Evolutionary conservation across 768 basidiomycete genomes (phyloP).

Genomic region (Nidularia pulvinata): DNA sequence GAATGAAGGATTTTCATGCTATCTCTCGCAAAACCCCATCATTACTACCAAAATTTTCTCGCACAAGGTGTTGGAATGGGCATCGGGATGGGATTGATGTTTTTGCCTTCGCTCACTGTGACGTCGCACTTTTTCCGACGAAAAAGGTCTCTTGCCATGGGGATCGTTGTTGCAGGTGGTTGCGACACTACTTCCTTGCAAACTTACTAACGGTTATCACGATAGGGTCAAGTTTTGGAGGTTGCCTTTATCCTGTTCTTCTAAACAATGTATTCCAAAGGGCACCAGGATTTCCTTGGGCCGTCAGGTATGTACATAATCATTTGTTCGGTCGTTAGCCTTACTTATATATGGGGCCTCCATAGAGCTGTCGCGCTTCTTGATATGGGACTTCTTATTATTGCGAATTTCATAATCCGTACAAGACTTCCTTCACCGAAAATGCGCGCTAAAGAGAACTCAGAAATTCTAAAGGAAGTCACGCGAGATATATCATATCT

Average conservation of each 20-base stretch:
- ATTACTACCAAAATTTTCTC: slow-evolving; percentile 53
- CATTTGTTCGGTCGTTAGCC: slow-evolving; percentile 14
- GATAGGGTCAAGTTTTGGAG: slow-evolving; percentile 45
- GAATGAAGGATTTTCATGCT: slow-evolving; percentile 44
- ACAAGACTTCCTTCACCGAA: slow-evolving; percentile 32
- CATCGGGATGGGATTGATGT: slow-evolving; percentile 53
- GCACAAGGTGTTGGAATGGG: slow-evolving; percentile 59
- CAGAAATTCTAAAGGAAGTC: slow-evolving; percentile 26
- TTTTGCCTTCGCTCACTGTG: slow-evolving; percentile 51
- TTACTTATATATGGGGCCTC: slow-evolving; percentile 4
- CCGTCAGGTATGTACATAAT: slow-evolving; percentile 32
- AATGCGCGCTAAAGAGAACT: slow-evolving; percentile 9
- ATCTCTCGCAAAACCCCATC: slow-evolving; percentile 42
- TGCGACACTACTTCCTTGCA: background rate
- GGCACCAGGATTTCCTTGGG: slow-evolving; percentile 36
- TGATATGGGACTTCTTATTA: slow-evolving; percentile 38
- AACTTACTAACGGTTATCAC: slow-evolving; percentile 1
- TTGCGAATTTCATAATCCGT: slow-evolving; percentile 41
- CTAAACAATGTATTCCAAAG: slow-evolving; percentile 43
- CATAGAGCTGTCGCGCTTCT: slow-evolving; percentile 42
- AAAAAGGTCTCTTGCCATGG: slow-evolving; percentile 52
- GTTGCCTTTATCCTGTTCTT: slow-evolving; percentile 50
- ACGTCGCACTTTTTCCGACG: slow-evolving; percentile 52
- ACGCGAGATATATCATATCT: slow-evolving; percentile 39
- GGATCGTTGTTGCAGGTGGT: slow-evolving; percentile 49